phyloP scores from a whole-genome alignment of 202 grass and related monocot species.

The Brachypodium distachyon region DNA sequence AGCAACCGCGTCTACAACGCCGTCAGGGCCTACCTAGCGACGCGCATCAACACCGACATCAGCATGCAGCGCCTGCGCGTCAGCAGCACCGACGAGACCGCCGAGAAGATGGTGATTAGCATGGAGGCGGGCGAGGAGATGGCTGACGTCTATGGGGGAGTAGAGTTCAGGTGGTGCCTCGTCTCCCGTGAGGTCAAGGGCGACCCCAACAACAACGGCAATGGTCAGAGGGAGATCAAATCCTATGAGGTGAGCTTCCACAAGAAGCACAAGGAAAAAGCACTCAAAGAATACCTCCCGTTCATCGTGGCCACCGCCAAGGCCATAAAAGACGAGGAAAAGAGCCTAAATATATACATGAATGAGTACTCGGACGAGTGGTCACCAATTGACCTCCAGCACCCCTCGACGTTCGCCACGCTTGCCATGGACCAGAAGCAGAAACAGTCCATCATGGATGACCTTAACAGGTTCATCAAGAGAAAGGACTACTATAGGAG shows the following conservation, averaged over 20 bases:
- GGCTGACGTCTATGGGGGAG: constrained; percentile 35
- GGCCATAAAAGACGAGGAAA: constrained; percentile 29
- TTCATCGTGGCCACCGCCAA: constrained; percentile 58
- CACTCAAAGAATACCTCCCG: constrained; percentile 58
- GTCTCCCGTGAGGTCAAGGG: background rate
- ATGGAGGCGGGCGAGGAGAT: constrained; percentile 50
- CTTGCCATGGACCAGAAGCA: constrained; percentile 54
- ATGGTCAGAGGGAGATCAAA: background rate
- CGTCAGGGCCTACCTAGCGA: constrained; percentile 38
- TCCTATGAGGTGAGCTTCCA: constrained; percentile 62
- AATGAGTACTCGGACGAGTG: constrained; percentile 30
- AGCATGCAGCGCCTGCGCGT: constrained; percentile 33
- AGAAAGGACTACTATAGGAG: constrained; percentile 75
- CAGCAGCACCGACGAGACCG: constrained; percentile 11
- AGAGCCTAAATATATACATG: constrained; percentile 55
- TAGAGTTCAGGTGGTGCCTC: constrained; percentile 57
- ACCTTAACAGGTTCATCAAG: constrained; percentile 59
- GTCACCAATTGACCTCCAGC: constrained; percentile 37
- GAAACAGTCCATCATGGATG: constrained; percentile 49
- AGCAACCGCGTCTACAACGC: constrained; percentile 36
- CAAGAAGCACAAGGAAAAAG: constrained; percentile 57
- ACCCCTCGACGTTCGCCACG: constrained; percentile 69
- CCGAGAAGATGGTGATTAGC: constrained; percentile 33
- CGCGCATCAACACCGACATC: constrained; percentile 25
- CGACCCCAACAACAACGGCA: background rate